A percentile compares a stretch with the other conserved stretches of the same genome.
Evolutionary conservation across 208 protist species (phyloP).

Genomic region (Trypanosoma conorhini): DNA sequence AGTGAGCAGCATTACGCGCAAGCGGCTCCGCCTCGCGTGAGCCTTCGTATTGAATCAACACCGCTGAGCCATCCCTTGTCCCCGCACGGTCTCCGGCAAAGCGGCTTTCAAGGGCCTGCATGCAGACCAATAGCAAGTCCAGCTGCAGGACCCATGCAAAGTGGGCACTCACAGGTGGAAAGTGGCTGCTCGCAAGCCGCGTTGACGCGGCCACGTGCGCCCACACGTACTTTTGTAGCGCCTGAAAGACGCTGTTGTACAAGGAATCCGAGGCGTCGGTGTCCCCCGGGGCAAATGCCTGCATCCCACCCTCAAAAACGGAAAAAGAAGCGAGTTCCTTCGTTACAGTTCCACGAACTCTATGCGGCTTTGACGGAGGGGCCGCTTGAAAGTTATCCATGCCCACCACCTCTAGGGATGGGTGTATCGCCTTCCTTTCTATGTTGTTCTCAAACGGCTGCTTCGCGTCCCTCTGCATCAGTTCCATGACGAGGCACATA

Average conservation of each 20-base stretch:
- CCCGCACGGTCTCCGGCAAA: slow-evolving; percentile 28
- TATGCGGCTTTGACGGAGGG: background rate
- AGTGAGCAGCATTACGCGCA: slow-evolving; percentile 74
- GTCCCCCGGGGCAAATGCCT: slow-evolving; percentile 41
- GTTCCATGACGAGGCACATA: slow-evolving; percentile 29
- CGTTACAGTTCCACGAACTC: background rate
- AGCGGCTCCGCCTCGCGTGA: slow-evolving; percentile 49
- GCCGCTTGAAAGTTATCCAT: slow-evolving; percentile 42
- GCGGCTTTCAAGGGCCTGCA: slow-evolving; percentile 41
- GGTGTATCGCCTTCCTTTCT: slow-evolving; percentile 13
- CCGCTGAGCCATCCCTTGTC: slow-evolving; percentile 18
- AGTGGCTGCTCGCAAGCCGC: slow-evolving; percentile 8
- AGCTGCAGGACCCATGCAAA: slow-evolving; percentile 73
- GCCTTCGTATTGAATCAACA: slow-evolving; percentile 71
- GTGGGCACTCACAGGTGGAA: slow-evolving; percentile 37
- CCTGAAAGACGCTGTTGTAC: slow-evolving; percentile 46
- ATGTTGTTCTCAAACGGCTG: slow-evolving; percentile 9
- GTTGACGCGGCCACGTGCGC: slow-evolving; percentile 40
- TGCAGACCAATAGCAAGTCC: slow-evolving; percentile 63
- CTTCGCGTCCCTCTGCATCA: slow-evolving; percentile 21
- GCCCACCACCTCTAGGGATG: slow-evolving; percentile 46
- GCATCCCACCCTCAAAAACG: slow-evolving; percentile 48
- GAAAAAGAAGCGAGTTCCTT: slow-evolving; percentile 4
- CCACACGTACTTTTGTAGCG: slow-evolving; percentile 70
- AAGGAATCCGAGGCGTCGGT: slow-evolving; percentile 43